Conservation (phyloP, 805 yeast species). For the Pichia deserticola region DNA sequence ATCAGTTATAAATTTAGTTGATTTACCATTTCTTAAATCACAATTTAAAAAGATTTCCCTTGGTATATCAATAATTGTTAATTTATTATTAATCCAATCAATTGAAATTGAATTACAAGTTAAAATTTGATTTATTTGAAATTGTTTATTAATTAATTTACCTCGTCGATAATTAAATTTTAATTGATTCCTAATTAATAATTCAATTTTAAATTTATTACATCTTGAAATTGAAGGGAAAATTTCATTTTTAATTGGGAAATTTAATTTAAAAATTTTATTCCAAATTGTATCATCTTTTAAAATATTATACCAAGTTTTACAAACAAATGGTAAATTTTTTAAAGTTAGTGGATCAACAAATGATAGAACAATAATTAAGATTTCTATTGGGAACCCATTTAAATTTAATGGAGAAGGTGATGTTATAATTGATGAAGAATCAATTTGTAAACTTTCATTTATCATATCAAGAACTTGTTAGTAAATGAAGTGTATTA, state of each 20-base stretch:
- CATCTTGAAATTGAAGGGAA: constrained; percentile 42
- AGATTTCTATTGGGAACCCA: constrained; percentile 40
- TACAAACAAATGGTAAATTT: constrained; percentile 38
- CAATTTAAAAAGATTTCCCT: constrained; percentile 6
- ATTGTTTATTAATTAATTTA: constrained; percentile 5
- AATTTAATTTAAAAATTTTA: constrained; percentile 34
- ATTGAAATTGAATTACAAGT: constrained; percentile 4
- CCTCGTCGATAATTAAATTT: constrained; percentile 9
- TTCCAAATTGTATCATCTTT: constrained; percentile 42
- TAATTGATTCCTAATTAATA: constrained; percentile 32
- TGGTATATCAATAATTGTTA: constrained; percentile 8
- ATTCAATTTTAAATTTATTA: constrained; percentile 40
- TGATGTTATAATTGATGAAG: no score
- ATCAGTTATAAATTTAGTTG: constrained; percentile 12
- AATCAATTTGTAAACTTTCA: no score
- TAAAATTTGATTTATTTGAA: constrained; percentile 1
- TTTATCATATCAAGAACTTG: no score
- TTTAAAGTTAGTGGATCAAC: constrained; percentile 40
- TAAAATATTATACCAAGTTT: constrained; percentile 38
- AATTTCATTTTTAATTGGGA: constrained; percentile 25
- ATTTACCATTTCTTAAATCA: constrained; percentile 11
- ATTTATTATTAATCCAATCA: constrained; percentile 10
- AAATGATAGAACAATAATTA: constrained; percentile 37
- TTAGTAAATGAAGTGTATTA: no score
- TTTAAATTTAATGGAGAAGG: constrained; percentile 1